Base-by-base conservation (phyloP, 495 filamentous ascomycete genomes). In the Aspergillus leporis region DNA sequence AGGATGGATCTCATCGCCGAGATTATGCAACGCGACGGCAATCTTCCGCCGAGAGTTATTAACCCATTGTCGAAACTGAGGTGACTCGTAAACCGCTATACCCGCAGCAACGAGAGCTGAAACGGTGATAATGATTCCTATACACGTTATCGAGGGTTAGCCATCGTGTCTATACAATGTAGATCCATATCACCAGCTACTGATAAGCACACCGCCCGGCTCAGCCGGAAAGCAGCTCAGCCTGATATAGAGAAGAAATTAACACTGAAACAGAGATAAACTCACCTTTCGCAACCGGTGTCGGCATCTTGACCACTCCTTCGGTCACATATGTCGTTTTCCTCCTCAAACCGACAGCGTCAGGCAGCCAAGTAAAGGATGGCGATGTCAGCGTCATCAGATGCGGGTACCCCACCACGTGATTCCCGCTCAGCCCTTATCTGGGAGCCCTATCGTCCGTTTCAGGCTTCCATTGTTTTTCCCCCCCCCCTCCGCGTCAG, bases 61-160 rank as follows among this genome's bases (percentile, higher is more conserved):
- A 51, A 92, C 81, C 78, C 88, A 88, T 74, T 87, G 83, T 65
- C 88, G 85, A 47, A 94, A 80, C 71, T 93, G 87, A 13, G 90
- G 90, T 21, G 85, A 90, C 68, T 94, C 90, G 73, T 96, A 96
- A 55, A 93, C 80, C 38, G 91, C 91, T 54, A 94, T 85, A 7
- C 90, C 90, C 43, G 90, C 90, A 58, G 90, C 90, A 28, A 91
- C 85, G 34, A 91, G 81, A 22, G 92, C 84, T 41, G 87, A 84
- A 14, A 90, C 81, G 60, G 85, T 88, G 64, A 94, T 84, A 16
- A 94, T 87, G 69, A 91, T 83, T 65, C 87, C 91, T 93, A 78
- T 38, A 56, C 23, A 45, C 51, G 40, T 59, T 8, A 19, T 49
- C 40, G 32, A 55, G 55, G 16, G 31, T 19, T 59, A 45, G 53